Conservation (phyloP, 2,329 filamentous ascomycete species). For the Colletotrichum aenigma region DNA sequence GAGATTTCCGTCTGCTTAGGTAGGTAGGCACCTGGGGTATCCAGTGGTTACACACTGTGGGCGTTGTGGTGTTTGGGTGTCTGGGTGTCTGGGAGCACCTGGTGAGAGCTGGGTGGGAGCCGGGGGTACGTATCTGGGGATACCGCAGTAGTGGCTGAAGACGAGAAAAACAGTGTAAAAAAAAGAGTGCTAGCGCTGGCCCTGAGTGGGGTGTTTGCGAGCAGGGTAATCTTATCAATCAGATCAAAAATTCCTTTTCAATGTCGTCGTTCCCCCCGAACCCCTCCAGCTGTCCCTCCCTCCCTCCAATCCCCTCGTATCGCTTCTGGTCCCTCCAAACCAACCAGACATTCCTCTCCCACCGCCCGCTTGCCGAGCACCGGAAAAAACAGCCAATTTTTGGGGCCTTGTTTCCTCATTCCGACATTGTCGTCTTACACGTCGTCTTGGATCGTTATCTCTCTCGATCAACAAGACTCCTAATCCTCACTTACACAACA, state of each 20-base stretch:
- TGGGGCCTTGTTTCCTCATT: not conserved
- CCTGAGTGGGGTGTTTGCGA: slow-evolving; percentile 11
- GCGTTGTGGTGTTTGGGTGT: not conserved
- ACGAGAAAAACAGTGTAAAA: not conserved
- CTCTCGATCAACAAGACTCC: not conserved
- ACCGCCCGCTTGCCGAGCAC: not conserved
- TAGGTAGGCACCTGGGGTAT: not conserved
- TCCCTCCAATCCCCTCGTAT: slow-evolving; percentile 24
- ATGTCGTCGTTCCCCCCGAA: not conserved
- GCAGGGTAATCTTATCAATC: slow-evolving; percentile 51
- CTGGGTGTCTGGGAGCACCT: not conserved
- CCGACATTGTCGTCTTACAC: not conserved
- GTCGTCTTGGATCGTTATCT: not conserved
- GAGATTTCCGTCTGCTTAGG: not conserved
- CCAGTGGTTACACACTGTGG: not conserved
- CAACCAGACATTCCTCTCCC: not conserved
- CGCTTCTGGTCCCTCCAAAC: slow-evolving; percentile 11
- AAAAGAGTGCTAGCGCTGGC: not conserved
- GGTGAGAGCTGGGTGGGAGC: not conserved
- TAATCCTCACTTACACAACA: not conserved
- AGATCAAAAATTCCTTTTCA: slow-evolving; percentile 32
- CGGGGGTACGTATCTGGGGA: not conserved
- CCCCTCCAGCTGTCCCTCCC: slow-evolving; percentile 21
- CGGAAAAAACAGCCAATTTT: not conserved
- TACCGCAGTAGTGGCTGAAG: not conserved